Base-by-base conservation (phyloP, 345 rosid genomes). In the Pugionium dolabratum region DNA sequence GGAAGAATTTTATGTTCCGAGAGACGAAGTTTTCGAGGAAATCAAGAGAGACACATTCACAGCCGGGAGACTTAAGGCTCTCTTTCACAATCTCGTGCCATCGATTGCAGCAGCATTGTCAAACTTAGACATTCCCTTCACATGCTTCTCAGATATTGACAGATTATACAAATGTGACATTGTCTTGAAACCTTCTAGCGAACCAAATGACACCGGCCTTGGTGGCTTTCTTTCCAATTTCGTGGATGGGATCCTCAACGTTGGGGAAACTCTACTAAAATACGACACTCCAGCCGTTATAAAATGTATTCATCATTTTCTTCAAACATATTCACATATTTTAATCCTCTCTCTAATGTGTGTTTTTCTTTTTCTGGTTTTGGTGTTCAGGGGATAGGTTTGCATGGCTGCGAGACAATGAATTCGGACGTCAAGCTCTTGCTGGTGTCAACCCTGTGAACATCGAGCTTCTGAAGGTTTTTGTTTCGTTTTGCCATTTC, bases 1-100 rank as follows among this genome's bases (percentile, higher is more conserved):
- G 26, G 85, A 82, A 42, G 90, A 92, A 2, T 88, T 90, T 5
- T 94, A 90, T 49, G 97, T 94, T 33, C 99, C 97, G 29, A 78
- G 98, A 27, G 97, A 90, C 33, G 99, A 94, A 78, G 84, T 82
- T 28, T 94, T 94, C n/a, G 99, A 88, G 78, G 98, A 93, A 78
- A 83, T 86, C 71, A 93, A 93, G 73, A 87, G 85, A 79, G 76
- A 83, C 25, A 84, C 95, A 3, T 88, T 94, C 69, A 78, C 89
- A 47, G 90, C 86, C 36, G 97, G 97, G 45, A 86, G 91, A 79
- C 40, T 94, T 64, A 94, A 90, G 66, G 91, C 97, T 51, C 72
- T 88, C 74, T 90, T 94, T 48, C 96, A 90, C 79, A 94, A 90
- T 76, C 96, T 93, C 25, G 81, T 94, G 32, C 98, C 98, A 40